These are phyloP conservation scores for Brettanomyces nanus DNA, from an alignment of 805 yeast genomes.

Conservation along the genomic window DNA sequence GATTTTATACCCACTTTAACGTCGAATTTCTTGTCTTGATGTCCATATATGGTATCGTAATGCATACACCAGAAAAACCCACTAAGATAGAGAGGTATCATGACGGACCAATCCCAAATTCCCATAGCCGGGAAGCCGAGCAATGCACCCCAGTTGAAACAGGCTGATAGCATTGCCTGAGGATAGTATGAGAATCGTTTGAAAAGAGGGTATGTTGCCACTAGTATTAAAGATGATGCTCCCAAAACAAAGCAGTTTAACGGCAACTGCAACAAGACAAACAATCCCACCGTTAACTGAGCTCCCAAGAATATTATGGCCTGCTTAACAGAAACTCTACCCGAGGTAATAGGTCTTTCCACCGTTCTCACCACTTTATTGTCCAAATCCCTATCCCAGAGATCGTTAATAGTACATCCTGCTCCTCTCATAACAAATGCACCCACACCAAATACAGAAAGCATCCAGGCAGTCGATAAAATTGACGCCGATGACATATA, in stretches of 20 bases:
- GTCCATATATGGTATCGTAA: constrained; percentile 95
- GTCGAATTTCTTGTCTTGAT: constrained; percentile 90
- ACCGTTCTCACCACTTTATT: constrained; percentile 79
- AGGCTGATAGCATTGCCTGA: constrained; percentile 69
- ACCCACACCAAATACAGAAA: constrained; percentile 73
- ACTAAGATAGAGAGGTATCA: constrained; percentile 68
- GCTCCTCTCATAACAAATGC: constrained; percentile 93
- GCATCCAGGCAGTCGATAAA: constrained; percentile 47
- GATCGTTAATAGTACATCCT: constrained; percentile 93
- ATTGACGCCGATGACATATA: constrained; percentile 64
- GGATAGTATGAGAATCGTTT: constrained; percentile 96
- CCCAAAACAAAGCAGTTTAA: constrained; percentile 76
- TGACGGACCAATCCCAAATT: constrained; percentile 65
- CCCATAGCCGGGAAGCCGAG: constrained; percentile 97
- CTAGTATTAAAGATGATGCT: constrained; percentile 69
- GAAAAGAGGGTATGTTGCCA: constrained; percentile 84
- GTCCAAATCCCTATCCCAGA: constrained; percentile 78
- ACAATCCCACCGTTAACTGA: constrained; percentile 68
- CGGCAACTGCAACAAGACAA: constrained; percentile 66
- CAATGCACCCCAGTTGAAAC: constrained; percentile 92
- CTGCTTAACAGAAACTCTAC: constrained; percentile 61
- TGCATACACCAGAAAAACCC: constrained; percentile 90
- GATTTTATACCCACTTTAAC: constrained; percentile 87
- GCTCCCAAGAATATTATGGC: constrained; percentile 66
- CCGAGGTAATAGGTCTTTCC: constrained; percentile 89